Percentiles rank a stretch among this genome's conserved stretches.
These are phyloP conservation scores for Coemansia sp. DNA, from an alignment of 192 early-diverging fungal genomes.

Conservation along the genomic window DNA sequence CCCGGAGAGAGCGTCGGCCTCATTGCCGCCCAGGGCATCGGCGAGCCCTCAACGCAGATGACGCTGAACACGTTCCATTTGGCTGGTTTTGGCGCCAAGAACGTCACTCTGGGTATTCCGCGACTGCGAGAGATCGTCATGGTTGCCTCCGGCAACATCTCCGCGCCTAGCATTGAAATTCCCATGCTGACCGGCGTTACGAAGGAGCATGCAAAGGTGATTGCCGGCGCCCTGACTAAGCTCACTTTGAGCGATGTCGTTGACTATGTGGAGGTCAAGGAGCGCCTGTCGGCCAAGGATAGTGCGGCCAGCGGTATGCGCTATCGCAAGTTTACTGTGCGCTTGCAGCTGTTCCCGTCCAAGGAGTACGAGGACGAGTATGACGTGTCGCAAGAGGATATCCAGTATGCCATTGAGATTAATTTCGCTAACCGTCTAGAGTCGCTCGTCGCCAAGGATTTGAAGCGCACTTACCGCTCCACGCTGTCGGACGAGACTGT, in stretches of 20 bases:
- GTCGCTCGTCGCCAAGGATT: constrained; percentile 72
- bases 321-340: constrained; percentile 77
- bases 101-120: constrained; percentile 99
- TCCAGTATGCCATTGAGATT: constrained; percentile 75
- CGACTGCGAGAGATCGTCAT: constrained; percentile 99
- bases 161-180: constrained; percentile 94
- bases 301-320: constrained; percentile 46
- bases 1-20: constrained; percentile 98
- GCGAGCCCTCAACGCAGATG: constrained; percentile 99
- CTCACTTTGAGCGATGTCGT: constrained; percentile 85
- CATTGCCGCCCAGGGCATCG: constrained; percentile 95
- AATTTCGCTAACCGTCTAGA: constrained; percentile 79
- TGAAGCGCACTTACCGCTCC: constrained; percentile 65
- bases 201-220: constrained; percentile 63
- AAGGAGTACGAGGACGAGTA: constrained; percentile 80
- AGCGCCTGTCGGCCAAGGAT: constrained; percentile 66
- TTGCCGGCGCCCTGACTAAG: constrained; percentile 74
- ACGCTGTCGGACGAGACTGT: constrained; percentile 45
- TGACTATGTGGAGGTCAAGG: constrained; percentile 83
- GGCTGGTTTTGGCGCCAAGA: constrained; percentile 95
- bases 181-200: constrained; percentile 70
- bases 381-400: constrained; percentile 64
- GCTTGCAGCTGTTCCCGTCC: constrained; percentile 83
- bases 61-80: constrained; percentile 99
- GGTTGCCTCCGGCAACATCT: constrained; percentile 89